Conservation (phyloP, 2,329 filamentous ascomycete species). For the Ceratocystis albifundus region DNA sequence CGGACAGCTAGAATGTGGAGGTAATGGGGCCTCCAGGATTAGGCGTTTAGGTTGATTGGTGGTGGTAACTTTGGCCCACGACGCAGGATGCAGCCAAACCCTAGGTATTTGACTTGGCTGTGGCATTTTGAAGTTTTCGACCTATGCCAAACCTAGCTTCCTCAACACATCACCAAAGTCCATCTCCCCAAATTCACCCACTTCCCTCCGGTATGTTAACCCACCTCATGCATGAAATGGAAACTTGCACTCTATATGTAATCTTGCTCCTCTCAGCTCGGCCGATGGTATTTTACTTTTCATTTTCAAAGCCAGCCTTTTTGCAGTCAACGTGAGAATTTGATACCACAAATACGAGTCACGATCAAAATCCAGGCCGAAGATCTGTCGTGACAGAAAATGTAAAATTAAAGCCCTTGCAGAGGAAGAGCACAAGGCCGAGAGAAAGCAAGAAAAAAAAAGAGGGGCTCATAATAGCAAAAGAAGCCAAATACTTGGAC, state of each 20-base stretch:
- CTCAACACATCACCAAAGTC: constrained; percentile 13
- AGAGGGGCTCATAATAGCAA: background rate
- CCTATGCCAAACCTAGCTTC: constrained; percentile 22
- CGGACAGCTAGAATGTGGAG: constrained; percentile 23
- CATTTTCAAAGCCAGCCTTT: background rate
- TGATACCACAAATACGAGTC: constrained; percentile 12
- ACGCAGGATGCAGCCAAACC: constrained; percentile 19
- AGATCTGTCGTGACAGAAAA: background rate
- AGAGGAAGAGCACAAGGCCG: constrained; percentile 4
- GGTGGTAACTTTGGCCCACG: background rate
- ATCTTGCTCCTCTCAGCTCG: background rate
- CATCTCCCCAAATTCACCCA: constrained; percentile 4
- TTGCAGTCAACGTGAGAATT: background rate
- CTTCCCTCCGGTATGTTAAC: constrained; percentile 11
- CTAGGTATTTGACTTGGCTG: constrained; percentile 18
- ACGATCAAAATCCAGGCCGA: background rate
- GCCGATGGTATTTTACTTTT: background rate
- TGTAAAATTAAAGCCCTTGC: constrained; percentile 15
- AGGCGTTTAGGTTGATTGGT: constrained; percentile 5
- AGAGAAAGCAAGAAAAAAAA: background rate
- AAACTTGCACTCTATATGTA: background rate
- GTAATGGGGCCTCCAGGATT: background rate
- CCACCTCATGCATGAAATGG: background rate
- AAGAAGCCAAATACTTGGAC: background rate
- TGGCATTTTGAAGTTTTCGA: constrained; percentile 22